phyloP scores from a whole-genome alignment of 208 protist genomes.

The Trypanosoma congolense region DNA sequence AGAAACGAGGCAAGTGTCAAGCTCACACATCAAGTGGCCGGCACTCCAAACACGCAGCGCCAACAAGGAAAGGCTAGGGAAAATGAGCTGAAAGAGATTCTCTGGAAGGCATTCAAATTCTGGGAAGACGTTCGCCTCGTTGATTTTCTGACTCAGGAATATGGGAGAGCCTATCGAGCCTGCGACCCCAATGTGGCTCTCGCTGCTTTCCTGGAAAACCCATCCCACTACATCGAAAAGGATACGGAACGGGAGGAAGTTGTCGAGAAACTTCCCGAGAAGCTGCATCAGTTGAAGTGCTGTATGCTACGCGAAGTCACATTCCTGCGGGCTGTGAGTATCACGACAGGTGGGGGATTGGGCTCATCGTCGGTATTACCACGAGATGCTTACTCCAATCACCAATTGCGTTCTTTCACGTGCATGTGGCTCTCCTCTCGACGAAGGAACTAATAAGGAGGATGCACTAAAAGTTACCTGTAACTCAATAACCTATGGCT shows the following conservation, averaged over 20 bases:
- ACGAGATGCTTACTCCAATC: too few relatives aligned
- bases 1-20: too few relatives aligned
- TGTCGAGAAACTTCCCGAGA: too few relatives aligned
- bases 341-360: neutral
- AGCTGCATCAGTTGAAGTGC: neutral
- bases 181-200: too few relatives aligned
- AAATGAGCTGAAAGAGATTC: neutral
- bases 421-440: neutral
- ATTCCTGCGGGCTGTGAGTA: neutral
- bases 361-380: neutral
- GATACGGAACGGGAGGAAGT: too few relatives aligned
- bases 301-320: neutral
- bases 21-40: too few relatives aligned
- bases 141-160: too few relatives aligned
- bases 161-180: too few relatives aligned
- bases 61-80: neutral
- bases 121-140: slow-evolving; percentile 1
- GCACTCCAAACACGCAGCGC: neutral
- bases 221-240: too few relatives aligned
- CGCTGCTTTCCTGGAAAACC: too few relatives aligned
- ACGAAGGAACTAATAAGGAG: slow-evolving; percentile 1
- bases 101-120: neutral
- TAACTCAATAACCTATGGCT: neutral
- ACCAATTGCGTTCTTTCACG: too few relatives aligned
- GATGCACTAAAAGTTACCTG: neutral